Base-by-base conservation (phyloP, 2,329 filamentous ascomycete species). In the Fusarium abutilonis region DNA sequence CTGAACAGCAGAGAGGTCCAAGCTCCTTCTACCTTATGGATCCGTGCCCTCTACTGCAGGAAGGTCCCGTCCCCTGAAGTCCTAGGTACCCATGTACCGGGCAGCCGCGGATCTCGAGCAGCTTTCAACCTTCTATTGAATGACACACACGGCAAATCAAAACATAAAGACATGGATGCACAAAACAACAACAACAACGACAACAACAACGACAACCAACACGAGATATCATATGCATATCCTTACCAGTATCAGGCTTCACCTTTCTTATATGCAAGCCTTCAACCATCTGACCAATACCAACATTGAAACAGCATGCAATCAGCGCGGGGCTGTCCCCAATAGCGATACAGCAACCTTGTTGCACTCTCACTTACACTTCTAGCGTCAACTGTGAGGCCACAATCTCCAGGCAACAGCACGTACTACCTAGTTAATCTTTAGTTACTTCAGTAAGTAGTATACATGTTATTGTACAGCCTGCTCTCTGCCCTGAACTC, bases 321-420 rank as follows among this genome's bases (percentile, higher is more conserved):
- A 38, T 32, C 23, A 17, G 11, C 19, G 43, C 29, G 19, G 23
- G 49, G 23, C 13, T 34, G 21, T 50, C 9, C 40, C 36, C 19
- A 35, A 15, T 17, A 31, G 45, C 13, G 13, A 34, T 34, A 34
- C 31, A 34, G 31, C 8, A 26, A 26, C 23, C 23, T 26, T 26
- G 23, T 34, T 34, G 31, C 31, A 34, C 31, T 45, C 14, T 35
- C 26, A 21, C 13, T 14, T 9, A 29, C 11, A 9, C 8, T 13
- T 17, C 34, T 31, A 35, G 31, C 36, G 44, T 43, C 23, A 38
- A 42, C 23, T 15, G n/a, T 45, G 19, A 56, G 45, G 28, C 45
- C 38, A 41, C 38, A 40, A 41, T 32, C 4, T 28, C 45, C 56
- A 51, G 58, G 50, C 50, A 61, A 36, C 31, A 44, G 35, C 17